These are phyloP conservation scores for Syncephalastrum racemosum DNA, from an alignment of 371 early-diverging fungal genomes.

Conservation along the genomic window DNA sequence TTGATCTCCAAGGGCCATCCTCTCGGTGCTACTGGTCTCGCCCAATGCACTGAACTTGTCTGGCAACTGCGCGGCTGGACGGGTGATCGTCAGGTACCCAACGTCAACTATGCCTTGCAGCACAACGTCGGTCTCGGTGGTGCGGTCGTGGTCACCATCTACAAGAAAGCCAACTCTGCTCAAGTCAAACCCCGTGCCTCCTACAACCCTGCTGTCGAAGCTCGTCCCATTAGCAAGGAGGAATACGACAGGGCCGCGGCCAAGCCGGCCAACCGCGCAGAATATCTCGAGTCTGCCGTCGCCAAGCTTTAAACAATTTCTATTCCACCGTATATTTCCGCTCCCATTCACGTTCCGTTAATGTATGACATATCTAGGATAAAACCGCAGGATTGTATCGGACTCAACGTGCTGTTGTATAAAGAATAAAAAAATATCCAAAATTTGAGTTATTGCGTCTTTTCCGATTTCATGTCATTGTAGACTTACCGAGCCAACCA, in stretches of 20 bases:
- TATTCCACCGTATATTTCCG: too few species aligned
- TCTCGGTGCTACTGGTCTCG: constrained; percentile 76
- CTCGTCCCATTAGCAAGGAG: constrained; percentile 50
- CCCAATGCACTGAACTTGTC: constrained; percentile 64
- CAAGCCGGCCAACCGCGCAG: constrained; percentile 39
- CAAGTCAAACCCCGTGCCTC: constrained; percentile 52
- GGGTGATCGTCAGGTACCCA: constrained; percentile 67
- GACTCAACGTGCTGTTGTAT: too few species aligned
- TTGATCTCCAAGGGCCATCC: constrained; percentile 80
- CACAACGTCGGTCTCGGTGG: constrained; percentile 79
- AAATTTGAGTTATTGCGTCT: too few species aligned
- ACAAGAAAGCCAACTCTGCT: constrained; percentile 47
- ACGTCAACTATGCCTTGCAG: constrained; percentile 64
- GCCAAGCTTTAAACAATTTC: constrained; percentile 23
- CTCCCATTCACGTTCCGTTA: too few species aligned
- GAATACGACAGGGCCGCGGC: constrained; percentile 57
- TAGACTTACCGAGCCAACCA: constrained; percentile 41
- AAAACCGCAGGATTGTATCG: too few species aligned
- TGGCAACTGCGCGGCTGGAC: constrained; percentile 71
- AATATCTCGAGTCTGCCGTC: constrained; percentile 15
- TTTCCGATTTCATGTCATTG: neutral
- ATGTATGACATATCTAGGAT: too few species aligned
- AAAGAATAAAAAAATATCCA: too few species aligned
- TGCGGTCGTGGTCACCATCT: constrained; percentile 68
- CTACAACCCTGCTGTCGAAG: constrained; percentile 68